Conservation (phyloP, 2,329 filamentous ascomycete genomes). For the Ceratocystis variospora region DNA sequence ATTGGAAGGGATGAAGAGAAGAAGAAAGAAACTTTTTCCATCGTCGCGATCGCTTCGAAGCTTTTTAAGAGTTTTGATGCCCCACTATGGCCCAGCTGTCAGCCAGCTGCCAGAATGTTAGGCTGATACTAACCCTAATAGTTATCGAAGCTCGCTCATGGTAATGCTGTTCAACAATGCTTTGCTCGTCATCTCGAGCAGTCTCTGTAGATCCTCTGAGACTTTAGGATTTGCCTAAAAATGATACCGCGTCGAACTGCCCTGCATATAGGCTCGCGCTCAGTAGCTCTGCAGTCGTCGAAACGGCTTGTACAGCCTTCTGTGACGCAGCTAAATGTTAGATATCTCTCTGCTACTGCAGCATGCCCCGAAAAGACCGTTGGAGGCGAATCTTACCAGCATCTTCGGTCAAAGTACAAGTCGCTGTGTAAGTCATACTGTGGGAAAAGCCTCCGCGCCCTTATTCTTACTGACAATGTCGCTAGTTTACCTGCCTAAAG, state of each 20-base stretch:
- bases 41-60: slow-evolving; percentile 14
- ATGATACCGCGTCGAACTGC: slow-evolving; percentile 3
- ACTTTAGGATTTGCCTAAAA: neutral
- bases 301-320: neutral
- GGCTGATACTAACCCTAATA: slow-evolving; percentile 9
- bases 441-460: neutral
- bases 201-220: neutral
- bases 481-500: slow-evolving; percentile 15
- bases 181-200: neutral
- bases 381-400: neutral
- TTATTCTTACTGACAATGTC: slow-evolving; percentile 4
- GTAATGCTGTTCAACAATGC: neutral
- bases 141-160: neutral
- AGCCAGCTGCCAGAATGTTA: neutral
- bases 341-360: neutral
- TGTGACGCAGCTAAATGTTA: neutral
- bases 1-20: slow-evolving; percentile 85
- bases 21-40: slow-evolving; percentile 31
- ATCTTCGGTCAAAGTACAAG: slow-evolving; percentile 14
- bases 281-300: neutral
- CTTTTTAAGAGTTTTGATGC: slow-evolving; percentile 12
- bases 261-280: neutral
- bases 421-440: slow-evolving; percentile 10
- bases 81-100: slow-evolving; percentile 6
- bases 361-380: neutral